Base-by-base conservation (phyloP, 164 flowering plant genomes). In the Vitis amurensis region DNA sequence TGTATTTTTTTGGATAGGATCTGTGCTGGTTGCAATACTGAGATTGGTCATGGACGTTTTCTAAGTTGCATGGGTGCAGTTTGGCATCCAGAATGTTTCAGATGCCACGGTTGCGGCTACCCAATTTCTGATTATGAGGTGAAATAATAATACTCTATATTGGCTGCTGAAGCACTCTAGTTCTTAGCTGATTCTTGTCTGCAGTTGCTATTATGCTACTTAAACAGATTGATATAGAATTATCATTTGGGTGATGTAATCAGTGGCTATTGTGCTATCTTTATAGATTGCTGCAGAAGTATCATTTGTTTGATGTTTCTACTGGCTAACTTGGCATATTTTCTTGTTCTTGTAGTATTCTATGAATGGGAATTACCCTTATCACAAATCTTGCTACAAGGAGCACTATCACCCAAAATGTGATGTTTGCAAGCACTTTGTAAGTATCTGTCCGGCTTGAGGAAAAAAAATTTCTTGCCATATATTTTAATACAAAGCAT, bases 1-100 rank as follows among this genome's bases (percentile, higher is more conserved):
- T 37, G 44, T 37, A 3, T 37, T 37, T 51, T 59, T 50, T 60
- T 58, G 65, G 12, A 70, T 77, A 90, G 94, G 83, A 79, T 83
- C 59, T 92, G 97, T 84, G 91, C 94, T 77, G 96, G 97, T 69
- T 94, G 98, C 84, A 76, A 86, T 63, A 74, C 70, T 71, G 96
- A 87, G 79, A 91, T 94, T 76, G 97, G 98, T 68, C 90, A 88
- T 77, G 98, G 97, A 72, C 83, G 96, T 66, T 94, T 78, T 74
- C 76, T 94, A 63, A 91, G 87, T 79, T 90, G 98, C 85, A 86
- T 90, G 84, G 88, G 88, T 72, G 86, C 79, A 66, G 73, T 87
- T 78, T 94, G 96, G 96, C 98, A 94, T 79, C 98, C 98, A 19
- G 96, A 94, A 74, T 94, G 98, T 73, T 94, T 94, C 71, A 81